Conservation (phyloP, 805 yeast genomes). For the Lipomyces yamadae region DNA sequence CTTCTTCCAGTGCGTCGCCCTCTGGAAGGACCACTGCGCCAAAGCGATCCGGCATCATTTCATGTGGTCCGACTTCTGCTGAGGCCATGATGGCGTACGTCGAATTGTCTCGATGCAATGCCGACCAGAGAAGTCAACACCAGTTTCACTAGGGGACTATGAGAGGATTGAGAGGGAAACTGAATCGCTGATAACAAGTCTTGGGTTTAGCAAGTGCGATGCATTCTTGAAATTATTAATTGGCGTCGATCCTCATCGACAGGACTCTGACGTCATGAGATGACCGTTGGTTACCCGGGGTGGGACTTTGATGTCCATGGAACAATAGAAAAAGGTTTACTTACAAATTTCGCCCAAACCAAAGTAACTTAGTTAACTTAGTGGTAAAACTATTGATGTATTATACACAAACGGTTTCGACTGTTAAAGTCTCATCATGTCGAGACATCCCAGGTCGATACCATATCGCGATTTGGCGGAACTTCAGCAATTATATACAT, state of each 20-base stretch:
- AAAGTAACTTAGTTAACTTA: no score
- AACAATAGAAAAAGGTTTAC: no score
- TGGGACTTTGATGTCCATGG: no score
- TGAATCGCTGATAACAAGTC: no score
- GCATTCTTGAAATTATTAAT: no score
- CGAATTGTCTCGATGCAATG: not conserved
- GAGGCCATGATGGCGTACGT: not conserved
- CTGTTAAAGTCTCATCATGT: conserved; percentile 8
- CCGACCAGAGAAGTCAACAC: no score
- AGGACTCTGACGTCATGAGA: no score
- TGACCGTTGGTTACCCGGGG: not conserved
- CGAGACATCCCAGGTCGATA: conserved; percentile 25
- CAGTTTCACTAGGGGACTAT: not conserved
- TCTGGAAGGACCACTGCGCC: not conserved
- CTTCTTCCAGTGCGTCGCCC: not conserved
- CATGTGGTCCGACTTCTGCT: not conserved
- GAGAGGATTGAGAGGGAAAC: no score
- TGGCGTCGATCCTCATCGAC: no score
- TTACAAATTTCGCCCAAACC: no score
- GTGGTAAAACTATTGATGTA: not conserved
- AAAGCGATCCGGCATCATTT: not conserved
- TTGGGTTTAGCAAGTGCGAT: no score
- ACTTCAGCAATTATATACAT: conserved; percentile 18
- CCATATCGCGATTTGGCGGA: conserved; percentile 28
- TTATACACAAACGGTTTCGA: not conserved